Conservation (phyloP, 768 basidiomycete species). For the Vararia minispora region DNA sequence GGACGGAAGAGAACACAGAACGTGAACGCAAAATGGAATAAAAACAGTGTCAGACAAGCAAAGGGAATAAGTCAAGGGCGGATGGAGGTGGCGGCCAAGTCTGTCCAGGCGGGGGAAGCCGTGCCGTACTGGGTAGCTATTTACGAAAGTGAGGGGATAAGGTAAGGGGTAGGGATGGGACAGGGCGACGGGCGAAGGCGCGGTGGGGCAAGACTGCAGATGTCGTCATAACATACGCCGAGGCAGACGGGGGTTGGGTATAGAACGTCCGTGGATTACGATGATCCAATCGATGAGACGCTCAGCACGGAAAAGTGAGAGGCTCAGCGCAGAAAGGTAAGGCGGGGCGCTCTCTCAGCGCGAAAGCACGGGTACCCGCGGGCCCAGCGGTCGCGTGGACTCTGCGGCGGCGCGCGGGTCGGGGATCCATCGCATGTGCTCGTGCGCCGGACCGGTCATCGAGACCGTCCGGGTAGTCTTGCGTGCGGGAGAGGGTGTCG, state of each 20-base stretch:
- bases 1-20: background rate
- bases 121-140: no score
- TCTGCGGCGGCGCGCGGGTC: background rate
- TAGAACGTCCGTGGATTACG: conserved; percentile 14
- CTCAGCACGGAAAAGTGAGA: conserved; percentile 1
- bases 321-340: conserved; percentile 1
- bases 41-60: conserved; percentile 9
- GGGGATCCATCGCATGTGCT: background rate
- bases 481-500: conserved; percentile 9
- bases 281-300: no score
- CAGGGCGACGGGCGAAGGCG: conserved; percentile 3
- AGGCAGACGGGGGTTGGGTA: conserved; percentile 13
- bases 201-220: conserved; percentile 9
- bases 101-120: no score
- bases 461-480: conserved; percentile 14
- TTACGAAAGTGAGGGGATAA: conserved; percentile 13
- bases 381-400: conserved; percentile 9
- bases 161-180: conserved; percentile 5
- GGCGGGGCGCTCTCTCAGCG: conserved; percentile 10
- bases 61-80: conserved; percentile 15
- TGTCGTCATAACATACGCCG: conserved; percentile 13
- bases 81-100: conserved; percentile 6
- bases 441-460: no score
- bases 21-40: background rate
- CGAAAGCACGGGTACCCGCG: conserved; percentile 8